Base-by-base conservation (phyloP, 2,329 filamentous ascomycete genomes). In the Venturia aucupariae region DNA sequence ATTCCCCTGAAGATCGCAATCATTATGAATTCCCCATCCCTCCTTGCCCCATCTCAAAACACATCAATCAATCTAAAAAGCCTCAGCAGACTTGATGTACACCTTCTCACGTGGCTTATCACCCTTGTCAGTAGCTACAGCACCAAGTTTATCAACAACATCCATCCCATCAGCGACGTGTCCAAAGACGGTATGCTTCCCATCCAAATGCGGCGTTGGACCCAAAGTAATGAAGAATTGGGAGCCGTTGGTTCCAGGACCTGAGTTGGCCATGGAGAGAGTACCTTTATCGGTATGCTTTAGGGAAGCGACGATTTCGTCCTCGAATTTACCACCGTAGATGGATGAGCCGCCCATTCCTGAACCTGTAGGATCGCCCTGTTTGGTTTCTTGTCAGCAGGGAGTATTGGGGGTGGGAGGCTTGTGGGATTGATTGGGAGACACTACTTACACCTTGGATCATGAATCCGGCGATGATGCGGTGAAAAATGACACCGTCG, bases 151-250 rank as follows among this genome's bases (percentile, higher is more conserved):
- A 76, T 92, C 94, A 72, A 92, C 87, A 71, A 99, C 76, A 74
- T 97, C 97, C 19, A 93, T 97, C 68, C 97, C 91, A 38, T 93
- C 94, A 39, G 90, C 91, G 54, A 99, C 84, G 65, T 94, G 83
- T 22, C 94, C 94, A 78, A 99, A 97, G 74, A 97, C 79, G 0
- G 94, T 97, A 75, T 97, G 96, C 77, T 90, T 90, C 61, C 88
- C 89, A 69, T 89, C 90, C 71, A 99, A 75, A 78, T 97, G 92
- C 32, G 91, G 87, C 30, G 92, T 92, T 64, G 81, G 81, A 67
- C 86, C 92, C 63, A 99, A 78, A 0, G 94, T 97, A 67, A 99
- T 87, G 79, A 99, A 99, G 81, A 97, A 97, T 75, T 99, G 94
- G 74, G 91, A 96, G 39, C 92, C 90, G 77, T 97, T 97, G 64